Evolutionary conservation across 176 grass and related monocot species (phyloP), one percentile per base, ranked within the genome.

Genomic region (Ensete ventricosum): DNA sequence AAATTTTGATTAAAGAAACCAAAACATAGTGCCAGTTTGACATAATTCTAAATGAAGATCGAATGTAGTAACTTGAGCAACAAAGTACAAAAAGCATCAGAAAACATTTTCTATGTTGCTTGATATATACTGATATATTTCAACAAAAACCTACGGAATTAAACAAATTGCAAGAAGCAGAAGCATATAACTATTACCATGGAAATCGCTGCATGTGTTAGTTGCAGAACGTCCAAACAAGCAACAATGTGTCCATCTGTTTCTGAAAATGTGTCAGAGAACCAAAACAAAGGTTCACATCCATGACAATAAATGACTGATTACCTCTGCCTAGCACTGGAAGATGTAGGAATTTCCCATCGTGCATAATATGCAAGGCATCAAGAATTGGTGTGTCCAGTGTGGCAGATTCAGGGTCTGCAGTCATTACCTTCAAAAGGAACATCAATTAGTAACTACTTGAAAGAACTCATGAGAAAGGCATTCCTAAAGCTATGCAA

Each of bases 291-390:
- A 74, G 16, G 26, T 19, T 13, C 13, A 70, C 24, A 29, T 27
- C 24, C 72, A 57, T 74, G 13, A 48, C 20, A 72, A 80, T 50
- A 70, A 48, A 59, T 22, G 4, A 63, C 50, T 83, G 62, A 24
- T 24, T 82, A 99, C 95, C 95, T 94, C 78, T 79, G 74, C 86
- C 88, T 26, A 91, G 62, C 71, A 99, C 95, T 23, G 95, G 95
- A 85, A 99, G 82, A 83, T 99, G 95, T 82, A 99, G 88, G 84
- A 91, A 94, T 78, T 99, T 99, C 19, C 95, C 88, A 81, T 99
- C 88, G 43, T 94, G 95, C 95, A 99, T 87, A 78, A 91, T 89
- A 77, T 99, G 95, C 67, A 99, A 81, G n/a, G 90, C 90, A 68
- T 94, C 90, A 52, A 99, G 95, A 91, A 99, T 94, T 85, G 95